Percentiles rank a stretch among this genome's conserved stretches.
Evolutionary conservation across 805 yeast genomes (phyloP).

Genomic region (Lipomyces oligophaga): DNA sequence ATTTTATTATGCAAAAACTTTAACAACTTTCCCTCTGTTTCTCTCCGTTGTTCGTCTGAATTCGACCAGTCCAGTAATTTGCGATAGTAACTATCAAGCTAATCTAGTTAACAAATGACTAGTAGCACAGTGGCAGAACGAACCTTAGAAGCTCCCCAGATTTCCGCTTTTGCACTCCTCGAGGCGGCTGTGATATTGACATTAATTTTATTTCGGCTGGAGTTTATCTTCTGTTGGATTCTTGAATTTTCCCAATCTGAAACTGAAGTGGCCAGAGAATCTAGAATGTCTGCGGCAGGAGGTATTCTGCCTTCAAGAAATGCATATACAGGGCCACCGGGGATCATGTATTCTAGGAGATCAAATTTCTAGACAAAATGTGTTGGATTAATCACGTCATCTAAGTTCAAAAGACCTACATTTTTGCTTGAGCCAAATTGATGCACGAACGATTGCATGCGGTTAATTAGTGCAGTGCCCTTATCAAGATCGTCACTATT

Average conservation of each 20-base stretch:
- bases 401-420: slow-evolving; percentile 10
- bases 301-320: slow-evolving; percentile 35
- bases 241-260: slow-evolving; percentile 39
- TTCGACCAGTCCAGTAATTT: slow-evolving; percentile 54
- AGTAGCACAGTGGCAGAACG: not conserved
- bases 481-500: slow-evolving; percentile 26
- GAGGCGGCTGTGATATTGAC: slow-evolving; percentile 27
- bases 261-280: slow-evolving; percentile 31
- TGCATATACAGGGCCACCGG: slow-evolving; percentile 33
- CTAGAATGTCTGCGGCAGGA: slow-evolving; percentile 31
- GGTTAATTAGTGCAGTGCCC: slow-evolving; percentile 30
- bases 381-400: not conserved
- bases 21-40: slow-evolving; percentile 57
- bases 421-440: slow-evolving; percentile 20
- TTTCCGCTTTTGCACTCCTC: slow-evolving; percentile 44
- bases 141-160: slow-evolving; percentile 45
- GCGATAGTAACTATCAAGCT: slow-evolving; percentile 51
- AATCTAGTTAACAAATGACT: not conserved
- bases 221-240: slow-evolving; percentile 30
- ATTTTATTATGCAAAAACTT: slow-evolving; percentile 55
- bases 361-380: slow-evolving; percentile 8
- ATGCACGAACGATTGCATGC: slow-evolving; percentile 24
- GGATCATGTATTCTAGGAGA: slow-evolving; percentile 32
- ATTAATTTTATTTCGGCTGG: slow-evolving; percentile 30
- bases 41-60: slow-evolving; percentile 58